Evolutionary conservation across 768 basidiomycete species (phyloP).

Genomic region (Hericium rajendrae): DNA sequence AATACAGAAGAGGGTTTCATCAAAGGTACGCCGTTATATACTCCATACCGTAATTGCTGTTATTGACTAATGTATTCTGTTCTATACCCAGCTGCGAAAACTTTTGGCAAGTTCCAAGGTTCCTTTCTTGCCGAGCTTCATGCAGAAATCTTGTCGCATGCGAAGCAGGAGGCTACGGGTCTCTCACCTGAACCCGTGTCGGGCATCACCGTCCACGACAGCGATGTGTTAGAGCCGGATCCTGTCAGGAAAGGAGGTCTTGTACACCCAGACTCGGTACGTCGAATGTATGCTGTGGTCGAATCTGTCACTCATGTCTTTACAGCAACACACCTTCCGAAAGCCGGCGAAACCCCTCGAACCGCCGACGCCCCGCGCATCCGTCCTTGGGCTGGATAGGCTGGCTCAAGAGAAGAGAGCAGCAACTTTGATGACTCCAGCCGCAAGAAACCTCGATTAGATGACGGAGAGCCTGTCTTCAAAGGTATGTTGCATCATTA

Average conservation of each 20-base stretch:
- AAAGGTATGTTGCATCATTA: slow-evolving; percentile 53
- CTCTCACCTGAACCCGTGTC: slow-evolving; percentile 42
- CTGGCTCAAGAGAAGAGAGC: slow-evolving; percentile 84
- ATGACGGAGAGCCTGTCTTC: slow-evolving; percentile 61
- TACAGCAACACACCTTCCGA: slow-evolving; percentile 72
- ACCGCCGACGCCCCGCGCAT: slow-evolving; percentile 69
- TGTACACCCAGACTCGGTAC: slow-evolving; percentile 53
- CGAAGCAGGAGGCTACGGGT: slow-evolving; percentile 51
- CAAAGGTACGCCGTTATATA: slow-evolving; percentile 36
- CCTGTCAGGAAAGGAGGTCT: slow-evolving; percentile 71
- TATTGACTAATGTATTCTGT: background rate
- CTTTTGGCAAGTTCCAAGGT: slow-evolving; percentile 82
- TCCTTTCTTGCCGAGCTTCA: slow-evolving; percentile 72
- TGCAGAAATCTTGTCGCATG: slow-evolving; percentile 67
- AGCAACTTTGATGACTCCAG: slow-evolving; percentile 35
- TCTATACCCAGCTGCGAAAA: slow-evolving; percentile 45
- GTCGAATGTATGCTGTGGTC: slow-evolving; percentile 14
- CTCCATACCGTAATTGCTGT: background rate
- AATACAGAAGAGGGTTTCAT: slow-evolving; percentile 57
- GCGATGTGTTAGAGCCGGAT: slow-evolving; percentile 79
- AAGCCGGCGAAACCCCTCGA: slow-evolving; percentile 64
- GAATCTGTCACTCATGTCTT: slow-evolving; percentile 1
- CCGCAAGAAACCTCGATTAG: slow-evolving; percentile 57
- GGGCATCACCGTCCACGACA: slow-evolving; percentile 70
- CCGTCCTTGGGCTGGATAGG: slow-evolving; percentile 78